Evolutionary conservation across 2,329 filamentous ascomycete species (phyloP).

Genomic region (Fusarium sp.): DNA sequence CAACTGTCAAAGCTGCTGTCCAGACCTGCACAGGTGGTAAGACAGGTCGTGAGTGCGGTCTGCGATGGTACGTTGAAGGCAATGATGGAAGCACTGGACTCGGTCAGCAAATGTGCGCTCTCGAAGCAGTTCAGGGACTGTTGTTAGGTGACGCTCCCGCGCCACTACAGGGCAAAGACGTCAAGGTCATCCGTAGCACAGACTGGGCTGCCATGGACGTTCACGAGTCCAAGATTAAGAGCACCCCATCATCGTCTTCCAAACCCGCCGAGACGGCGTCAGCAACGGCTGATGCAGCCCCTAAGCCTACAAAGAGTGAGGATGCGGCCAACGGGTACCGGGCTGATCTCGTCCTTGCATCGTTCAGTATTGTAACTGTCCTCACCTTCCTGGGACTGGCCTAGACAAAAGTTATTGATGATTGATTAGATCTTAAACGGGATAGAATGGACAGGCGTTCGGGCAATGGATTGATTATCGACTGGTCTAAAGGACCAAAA

Average conservation of each 20-base stretch:
- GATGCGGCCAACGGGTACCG: conserved; percentile 33
- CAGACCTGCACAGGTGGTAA: conserved; percentile 66
- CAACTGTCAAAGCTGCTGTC: conserved; percentile 67
- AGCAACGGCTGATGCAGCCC: conserved; percentile 1
- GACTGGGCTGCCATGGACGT: conserved; percentile 35
- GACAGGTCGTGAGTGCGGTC: conserved; percentile 66
- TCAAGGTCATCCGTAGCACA: conserved; percentile 56
- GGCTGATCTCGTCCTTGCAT: conserved; percentile 34
- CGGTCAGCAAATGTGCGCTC: conserved; percentile 72
- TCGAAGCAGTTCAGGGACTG: conserved; percentile 71
- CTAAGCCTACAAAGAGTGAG: conserved; percentile 32
- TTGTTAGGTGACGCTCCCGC: conserved; percentile 57
- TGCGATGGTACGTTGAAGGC: conserved; percentile 69
- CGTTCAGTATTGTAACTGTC: conserved; percentile 37
- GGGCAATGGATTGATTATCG: conserved; percentile 15
- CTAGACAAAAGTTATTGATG: conserved; percentile 25
- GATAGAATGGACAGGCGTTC: conserved; percentile 33
- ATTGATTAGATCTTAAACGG: conserved; percentile 34
- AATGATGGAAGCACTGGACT: conserved; percentile 67
- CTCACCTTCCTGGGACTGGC: conserved; percentile 35
- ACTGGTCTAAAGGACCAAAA: conserved; percentile 16
- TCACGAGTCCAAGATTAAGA: conserved; percentile 27
- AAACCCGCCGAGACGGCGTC: conserved; percentile 11
- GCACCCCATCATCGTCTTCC: conserved; percentile 15
- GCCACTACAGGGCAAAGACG: conserved; percentile 61